Evolutionary conservation across 371 early-diverging fungal species (phyloP), one percentile per base, ranked within the genome.

Genomic region (Entomophthora muscae): DNA sequence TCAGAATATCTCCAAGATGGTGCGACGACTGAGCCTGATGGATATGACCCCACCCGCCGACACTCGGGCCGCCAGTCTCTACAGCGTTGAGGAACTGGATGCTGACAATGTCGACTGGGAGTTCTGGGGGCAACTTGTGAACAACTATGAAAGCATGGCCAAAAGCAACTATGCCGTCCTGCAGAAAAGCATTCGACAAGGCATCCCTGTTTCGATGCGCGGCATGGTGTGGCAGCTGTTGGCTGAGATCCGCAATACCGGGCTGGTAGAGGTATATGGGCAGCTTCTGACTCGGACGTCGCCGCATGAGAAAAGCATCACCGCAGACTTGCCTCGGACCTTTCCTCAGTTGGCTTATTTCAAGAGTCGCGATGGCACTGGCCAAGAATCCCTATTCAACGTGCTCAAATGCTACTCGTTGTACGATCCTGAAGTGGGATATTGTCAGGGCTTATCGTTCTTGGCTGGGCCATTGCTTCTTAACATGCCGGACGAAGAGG

Each of bases 401-500:
- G 87, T 97, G 5, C 79, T 89, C 53, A 92, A 92, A 66, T 93
- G 93, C 0, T 97, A 93, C 67, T 83, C 87, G 17, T 62, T 92
- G 32, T 92, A 89, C 64, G 98, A 97, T 71, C 66, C 75, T 1
- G 91, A 93, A 54, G 86, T 95, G 54, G 98, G 98, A 3, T 90
- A 97, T 74, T 92, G 93, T 65, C 95, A 94, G 72, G 93, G 94
- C 1, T 72, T 95, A 51, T 77, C 89, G 1, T 91, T 90, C 73
- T 76, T 97, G 21, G 88, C 86, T 32, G 93, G 89, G 0, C 90
- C 94, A 2, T 67, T 97, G 66, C 73, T 97, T 52, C 70, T 91
- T 32, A 89, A 93, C 72, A 94, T 93, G 93, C 91, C 93, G 12
- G 95, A 95, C 64, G 95, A 93, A 69, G 90, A 93, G 69, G 91